A percentile compares a stretch with the other conserved stretches of the same genome.
Conservation (phyloP, 495 filamentous ascomycete genomes). For the Aspergillus sclerotioniger region DNA sequence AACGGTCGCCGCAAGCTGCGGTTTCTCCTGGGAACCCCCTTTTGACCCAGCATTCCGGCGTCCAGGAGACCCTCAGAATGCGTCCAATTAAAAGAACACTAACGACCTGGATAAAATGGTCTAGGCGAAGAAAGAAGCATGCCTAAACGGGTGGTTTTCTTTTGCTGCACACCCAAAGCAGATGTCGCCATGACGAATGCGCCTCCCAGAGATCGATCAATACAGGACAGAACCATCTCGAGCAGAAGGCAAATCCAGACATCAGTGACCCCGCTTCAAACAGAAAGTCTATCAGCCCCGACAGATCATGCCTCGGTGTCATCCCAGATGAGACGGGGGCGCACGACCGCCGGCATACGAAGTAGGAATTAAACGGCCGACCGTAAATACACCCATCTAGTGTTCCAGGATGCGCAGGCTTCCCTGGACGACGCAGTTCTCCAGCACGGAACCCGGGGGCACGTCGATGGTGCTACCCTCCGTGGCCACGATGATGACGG, state of each 20-base stretch:
- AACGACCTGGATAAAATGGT: constrained; percentile 8
- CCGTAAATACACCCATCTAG: constrained; percentile 41
- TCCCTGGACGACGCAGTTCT: constrained; percentile 99
- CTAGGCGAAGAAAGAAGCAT: neutral
- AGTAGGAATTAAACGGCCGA: constrained; percentile 1
- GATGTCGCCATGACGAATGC: constrained; percentile 31
- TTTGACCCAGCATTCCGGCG: constrained; percentile 2
- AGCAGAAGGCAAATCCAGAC: constrained; percentile 14
- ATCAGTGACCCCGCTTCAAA: constrained; percentile 12
- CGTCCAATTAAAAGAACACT: constrained; percentile 7
- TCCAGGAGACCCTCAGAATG: constrained; percentile 2
- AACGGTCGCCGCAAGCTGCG: neutral
- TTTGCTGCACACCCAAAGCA: constrained; percentile 32
- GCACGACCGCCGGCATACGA: neutral
- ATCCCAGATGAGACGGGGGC: neutral
- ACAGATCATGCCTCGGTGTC: neutral
- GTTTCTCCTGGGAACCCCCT: constrained; percentile 4
- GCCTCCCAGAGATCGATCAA: constrained; percentile 25
- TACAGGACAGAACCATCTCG: neutral
- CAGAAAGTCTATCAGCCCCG: constrained; percentile 13
- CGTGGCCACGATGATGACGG: constrained; percentile 99
- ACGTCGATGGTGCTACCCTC: constrained; percentile 98
- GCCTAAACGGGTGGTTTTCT: constrained; percentile 19
- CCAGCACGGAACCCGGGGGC: constrained; percentile 90
- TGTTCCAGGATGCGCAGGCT: constrained; percentile 94